phyloP scores from a whole-genome alignment of 2,329 filamentous ascomycete genomes.

The Aspergillus sp. region DNA sequence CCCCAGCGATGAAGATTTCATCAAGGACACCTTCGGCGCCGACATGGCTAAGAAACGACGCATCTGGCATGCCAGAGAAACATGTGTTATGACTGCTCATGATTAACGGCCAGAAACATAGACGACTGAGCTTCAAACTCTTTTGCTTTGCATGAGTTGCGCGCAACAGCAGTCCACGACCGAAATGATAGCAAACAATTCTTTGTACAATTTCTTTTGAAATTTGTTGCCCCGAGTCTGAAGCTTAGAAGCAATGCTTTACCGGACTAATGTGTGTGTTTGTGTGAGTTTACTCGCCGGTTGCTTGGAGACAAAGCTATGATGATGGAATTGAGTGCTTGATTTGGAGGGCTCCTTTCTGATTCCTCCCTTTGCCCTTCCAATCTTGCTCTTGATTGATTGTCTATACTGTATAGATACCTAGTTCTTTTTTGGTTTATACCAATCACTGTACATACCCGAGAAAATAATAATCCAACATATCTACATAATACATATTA shows the following conservation, averaged over 20 bases:
- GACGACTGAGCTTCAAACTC: neutral
- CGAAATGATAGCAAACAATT: slow-evolving; percentile 1
- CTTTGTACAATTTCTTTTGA: neutral
- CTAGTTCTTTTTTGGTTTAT: slow-evolving; percentile 7
- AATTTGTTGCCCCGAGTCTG: neutral
- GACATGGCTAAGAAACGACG: slow-evolving; percentile 41
- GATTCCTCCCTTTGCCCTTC: neutral
- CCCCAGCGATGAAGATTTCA: slow-evolving; percentile 27
- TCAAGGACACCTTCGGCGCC: slow-evolving; percentile 41
- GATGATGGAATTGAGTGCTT: neutral
- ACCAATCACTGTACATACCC: slow-evolving; percentile 15
- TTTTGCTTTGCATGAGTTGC: neutral
- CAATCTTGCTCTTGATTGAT: neutral
- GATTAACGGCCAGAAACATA: slow-evolving; percentile 19
- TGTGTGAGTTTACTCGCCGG: slow-evolving; percentile 1
- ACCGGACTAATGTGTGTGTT: neutral
- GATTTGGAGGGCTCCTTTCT: neutral
- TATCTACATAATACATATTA: neutral
- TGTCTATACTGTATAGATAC: slow-evolving; percentile 7
- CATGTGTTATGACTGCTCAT: slow-evolving; percentile 44
- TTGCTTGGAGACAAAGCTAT: slow-evolving; percentile 2
- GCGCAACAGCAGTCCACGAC: slow-evolving; percentile 1
- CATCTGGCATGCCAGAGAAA: slow-evolving; percentile 47
- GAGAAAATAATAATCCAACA: neutral
- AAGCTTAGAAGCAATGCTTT: neutral